Conservation (phyloP, 2,329 filamentous ascomycete species). For the Stagonosporopsis tanaceti region DNA sequence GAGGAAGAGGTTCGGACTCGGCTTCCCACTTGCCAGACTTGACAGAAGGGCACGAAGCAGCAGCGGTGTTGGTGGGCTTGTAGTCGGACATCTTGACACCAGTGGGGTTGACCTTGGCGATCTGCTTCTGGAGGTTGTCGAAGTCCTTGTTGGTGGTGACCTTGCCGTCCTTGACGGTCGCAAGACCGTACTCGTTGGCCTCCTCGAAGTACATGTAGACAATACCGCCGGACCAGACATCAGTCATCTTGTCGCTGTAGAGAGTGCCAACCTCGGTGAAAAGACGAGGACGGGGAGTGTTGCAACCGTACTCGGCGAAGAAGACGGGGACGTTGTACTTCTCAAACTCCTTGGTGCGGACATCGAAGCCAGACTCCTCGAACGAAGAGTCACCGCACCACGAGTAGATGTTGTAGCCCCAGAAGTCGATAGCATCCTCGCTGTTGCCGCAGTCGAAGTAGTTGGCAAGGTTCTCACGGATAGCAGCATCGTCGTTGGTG, state of each 20-base stretch:
- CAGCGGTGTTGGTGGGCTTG: slow-evolving; percentile 74
- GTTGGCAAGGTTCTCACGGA: slow-evolving; percentile 81
- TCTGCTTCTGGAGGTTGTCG: slow-evolving; percentile 71
- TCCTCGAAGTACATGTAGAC: slow-evolving; percentile 99
- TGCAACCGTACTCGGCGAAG: slow-evolving; percentile 99
- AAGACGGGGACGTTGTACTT: slow-evolving; percentile 94
- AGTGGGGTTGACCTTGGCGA: slow-evolving; percentile 72
- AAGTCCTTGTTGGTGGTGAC: slow-evolving; percentile 68
- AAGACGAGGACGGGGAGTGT: slow-evolving; percentile 72
- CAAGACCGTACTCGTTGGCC: slow-evolving; percentile 85
- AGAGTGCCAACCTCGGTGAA: slow-evolving; percentile 88
- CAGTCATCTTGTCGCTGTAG: slow-evolving; percentile 81
- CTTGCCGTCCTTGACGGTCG: slow-evolving; percentile 63
- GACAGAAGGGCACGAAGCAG: slow-evolving; percentile 74
- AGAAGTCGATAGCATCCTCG: slow-evolving; percentile 84
- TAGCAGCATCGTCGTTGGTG: slow-evolving; percentile 87
- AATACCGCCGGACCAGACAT: slow-evolving; percentile 92
- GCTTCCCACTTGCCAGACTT: slow-evolving; percentile 71
- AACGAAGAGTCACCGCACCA: slow-evolving; percentile 93
- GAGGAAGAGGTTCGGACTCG: slow-evolving; percentile 73
- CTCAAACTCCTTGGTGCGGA: slow-evolving; percentile 84
- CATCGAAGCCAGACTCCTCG: slow-evolving; percentile 77
- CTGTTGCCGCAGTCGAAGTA: slow-evolving; percentile 90
- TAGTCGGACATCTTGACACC: slow-evolving; percentile 73
- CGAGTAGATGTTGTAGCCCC: slow-evolving; percentile 99